Percentiles rank a stretch among this genome's conserved stretches.
Conservation (phyloP, 208 protist genomes). For the Acanthamoeba castellanii region DNA sequence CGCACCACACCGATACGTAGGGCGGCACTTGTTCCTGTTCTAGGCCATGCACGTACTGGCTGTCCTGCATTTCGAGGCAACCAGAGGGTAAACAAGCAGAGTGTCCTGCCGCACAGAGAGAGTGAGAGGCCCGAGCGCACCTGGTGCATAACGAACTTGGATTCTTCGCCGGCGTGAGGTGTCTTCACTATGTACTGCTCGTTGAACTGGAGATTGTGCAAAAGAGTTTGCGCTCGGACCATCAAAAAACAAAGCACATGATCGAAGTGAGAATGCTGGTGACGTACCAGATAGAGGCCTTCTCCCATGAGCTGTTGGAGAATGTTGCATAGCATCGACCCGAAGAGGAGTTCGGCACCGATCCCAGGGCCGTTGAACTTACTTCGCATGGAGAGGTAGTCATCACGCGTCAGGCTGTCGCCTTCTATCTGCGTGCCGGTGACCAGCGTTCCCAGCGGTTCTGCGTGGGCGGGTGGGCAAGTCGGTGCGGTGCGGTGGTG, state of each 20-base stretch:
- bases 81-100: not conserved
- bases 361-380: not conserved
- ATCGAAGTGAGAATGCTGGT: not conserved
- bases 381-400: not conserved
- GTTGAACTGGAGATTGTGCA: conserved; percentile 45
- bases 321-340: not conserved
- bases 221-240: too few relatives aligned
- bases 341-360: not conserved
- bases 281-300: conserved; percentile 11
- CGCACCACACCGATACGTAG: conserved; percentile 74
- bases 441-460: not conserved
- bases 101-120: not conserved
- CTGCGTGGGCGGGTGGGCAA: not conserved
- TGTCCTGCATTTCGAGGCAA: not conserved
- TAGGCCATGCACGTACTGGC: conserved; percentile 45
- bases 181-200: conserved; percentile 77
- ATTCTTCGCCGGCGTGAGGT: conserved; percentile 16
- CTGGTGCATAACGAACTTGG: conserved; percentile 66
- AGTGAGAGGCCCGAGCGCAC: not conserved
- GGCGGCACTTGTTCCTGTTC: conserved; percentile 24
- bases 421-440: not conserved
- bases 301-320: conserved; percentile 9
- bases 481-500: not conserved
- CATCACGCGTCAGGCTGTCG: not conserved
- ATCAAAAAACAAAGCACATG: too few relatives aligned